These are phyloP conservation scores for Leccinum subrobustum DNA, from an alignment of 1,284 basidiomycete genomes.

Conservation along the genomic window DNA sequence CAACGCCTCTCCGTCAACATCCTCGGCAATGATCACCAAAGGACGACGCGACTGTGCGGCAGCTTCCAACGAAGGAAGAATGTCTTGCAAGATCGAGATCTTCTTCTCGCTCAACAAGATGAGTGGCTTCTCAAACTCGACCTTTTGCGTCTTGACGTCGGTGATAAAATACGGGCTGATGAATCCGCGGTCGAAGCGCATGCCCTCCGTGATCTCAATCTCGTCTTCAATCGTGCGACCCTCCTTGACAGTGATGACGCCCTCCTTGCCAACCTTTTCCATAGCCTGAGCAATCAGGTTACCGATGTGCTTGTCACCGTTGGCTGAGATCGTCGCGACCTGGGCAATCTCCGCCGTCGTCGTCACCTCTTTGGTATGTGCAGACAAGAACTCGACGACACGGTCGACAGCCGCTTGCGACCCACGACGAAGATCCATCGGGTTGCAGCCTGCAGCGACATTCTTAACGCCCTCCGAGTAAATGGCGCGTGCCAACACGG, in stretches of 20 bases:
- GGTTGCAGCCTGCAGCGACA: constrained; percentile 98
- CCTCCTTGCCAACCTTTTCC: constrained; percentile 99
- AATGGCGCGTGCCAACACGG: constrained; percentile 95
- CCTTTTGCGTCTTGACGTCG: constrained; percentile 95
- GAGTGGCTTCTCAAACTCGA: constrained; percentile 96
- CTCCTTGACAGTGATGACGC: constrained; percentile 99
- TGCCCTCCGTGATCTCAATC: constrained; percentile 99
- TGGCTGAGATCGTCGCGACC: constrained; percentile 98
- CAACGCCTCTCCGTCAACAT: constrained; percentile 96
- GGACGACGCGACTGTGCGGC: constrained; percentile 92
- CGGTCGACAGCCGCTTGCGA: constrained; percentile 96
- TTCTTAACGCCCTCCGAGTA: constrained; percentile 99
- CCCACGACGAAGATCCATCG: constrained; percentile 97
- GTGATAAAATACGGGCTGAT: constrained; percentile 99
- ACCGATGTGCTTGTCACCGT: constrained; percentile 93
- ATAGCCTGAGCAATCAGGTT: constrained; percentile 98
- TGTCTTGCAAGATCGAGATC: constrained; percentile 93
- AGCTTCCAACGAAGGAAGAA: constrained; percentile 91
- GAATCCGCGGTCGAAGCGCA: constrained; percentile 99
- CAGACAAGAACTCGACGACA: constrained; percentile 89
- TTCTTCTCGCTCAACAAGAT: constrained; percentile 98
- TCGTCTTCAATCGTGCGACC: constrained; percentile 97
- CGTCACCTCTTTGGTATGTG: constrained; percentile 92
- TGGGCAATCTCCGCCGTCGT: constrained; percentile 97
- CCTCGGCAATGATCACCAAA: constrained; percentile 95